These are phyloP conservation scores for Cladophialophora yegresii DNA, from an alignment of 2,329 filamentous ascomycete genomes.

Conservation along the genomic window DNA sequence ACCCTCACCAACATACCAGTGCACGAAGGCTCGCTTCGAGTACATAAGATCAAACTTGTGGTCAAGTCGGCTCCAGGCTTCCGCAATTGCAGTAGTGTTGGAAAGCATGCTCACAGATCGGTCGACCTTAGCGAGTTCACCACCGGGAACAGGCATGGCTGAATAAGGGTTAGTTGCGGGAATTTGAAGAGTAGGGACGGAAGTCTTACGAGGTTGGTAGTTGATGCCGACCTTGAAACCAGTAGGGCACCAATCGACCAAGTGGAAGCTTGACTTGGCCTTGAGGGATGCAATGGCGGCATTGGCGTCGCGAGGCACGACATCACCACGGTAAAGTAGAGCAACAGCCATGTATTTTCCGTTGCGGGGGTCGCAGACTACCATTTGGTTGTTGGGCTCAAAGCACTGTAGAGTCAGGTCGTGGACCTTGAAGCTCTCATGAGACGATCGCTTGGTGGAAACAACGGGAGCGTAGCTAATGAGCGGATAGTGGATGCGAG, in stretches of 20 bases:
- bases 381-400: conserved; percentile 70
- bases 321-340: conserved; percentile 67
- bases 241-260: conserved; percentile 70
- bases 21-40: conserved; percentile 69
- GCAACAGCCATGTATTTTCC: conserved; percentile 71
- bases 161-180: conserved; percentile 11
- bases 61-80: conserved; percentile 65
- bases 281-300: conserved; percentile 63
- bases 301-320: conserved; percentile 63
- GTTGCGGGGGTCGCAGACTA: conserved; percentile 66
- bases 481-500: conserved; percentile 67
- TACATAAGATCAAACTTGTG: conserved; percentile 73
- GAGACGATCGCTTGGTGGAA: conserved; percentile 71
- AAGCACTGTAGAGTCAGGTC: conserved; percentile 70
- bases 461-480: conserved; percentile 67
- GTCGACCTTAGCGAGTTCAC: conserved; percentile 57
- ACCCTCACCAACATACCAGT: conserved; percentile 80
- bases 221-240: conserved; percentile 71
- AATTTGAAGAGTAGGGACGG: background rate
- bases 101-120: conserved; percentile 64
- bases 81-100: conserved; percentile 67
- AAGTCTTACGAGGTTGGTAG: conserved; percentile 56
- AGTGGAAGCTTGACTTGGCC: conserved; percentile 64
- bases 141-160: conserved; percentile 53
- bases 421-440: conserved; percentile 84